These are phyloP conservation scores for Zalaria obscura DNA, from an alignment of 2,329 filamentous ascomycete genomes.

Conservation along the genomic window DNA sequence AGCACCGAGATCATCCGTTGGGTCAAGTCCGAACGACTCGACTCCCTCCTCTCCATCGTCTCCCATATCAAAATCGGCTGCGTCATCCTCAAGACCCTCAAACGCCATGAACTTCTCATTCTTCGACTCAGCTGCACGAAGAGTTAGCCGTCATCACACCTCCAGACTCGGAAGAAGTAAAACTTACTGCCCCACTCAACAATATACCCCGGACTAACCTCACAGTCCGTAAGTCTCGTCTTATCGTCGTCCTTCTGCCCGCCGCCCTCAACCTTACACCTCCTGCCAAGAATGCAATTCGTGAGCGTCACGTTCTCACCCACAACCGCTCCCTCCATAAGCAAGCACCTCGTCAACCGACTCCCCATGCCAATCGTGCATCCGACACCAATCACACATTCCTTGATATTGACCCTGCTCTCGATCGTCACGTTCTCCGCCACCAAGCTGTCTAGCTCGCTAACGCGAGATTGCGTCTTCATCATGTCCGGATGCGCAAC, in stretches of 20 bases:
- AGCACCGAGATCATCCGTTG: background rate
- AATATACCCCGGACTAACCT: conserved; percentile 75
- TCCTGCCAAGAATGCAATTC: conserved; percentile 71
- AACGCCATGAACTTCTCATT: conserved; percentile 48
- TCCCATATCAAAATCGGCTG: conserved; percentile 10
- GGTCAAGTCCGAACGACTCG: conserved; percentile 1
- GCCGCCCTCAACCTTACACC: conserved; percentile 71
- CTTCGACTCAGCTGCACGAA: conserved; percentile 35
- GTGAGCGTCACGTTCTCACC: conserved; percentile 75
- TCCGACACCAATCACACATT: conserved; percentile 74
- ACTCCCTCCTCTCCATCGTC: conserved; percentile 11
- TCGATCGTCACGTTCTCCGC: conserved; percentile 82
- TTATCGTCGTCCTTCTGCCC: conserved; percentile 32
- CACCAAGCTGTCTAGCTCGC: conserved; percentile 66
- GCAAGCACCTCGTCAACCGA: conserved; percentile 69
- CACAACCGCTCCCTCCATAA: conserved; percentile 85
- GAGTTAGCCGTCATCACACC: background rate
- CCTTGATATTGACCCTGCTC: conserved; percentile 83
- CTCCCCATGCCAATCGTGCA: conserved; percentile 79
- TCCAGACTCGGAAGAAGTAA: background rate
- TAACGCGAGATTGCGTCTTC: conserved; percentile 67
- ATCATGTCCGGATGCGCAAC: conserved; percentile 73
- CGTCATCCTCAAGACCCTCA: conserved; percentile 21
- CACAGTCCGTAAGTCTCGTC: conserved; percentile 65
- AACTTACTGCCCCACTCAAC: conserved; percentile 57